phyloP scores from a whole-genome alignment of 495 filamentous ascomycete species.

The Xanthoparmelia taractica region DNA sequence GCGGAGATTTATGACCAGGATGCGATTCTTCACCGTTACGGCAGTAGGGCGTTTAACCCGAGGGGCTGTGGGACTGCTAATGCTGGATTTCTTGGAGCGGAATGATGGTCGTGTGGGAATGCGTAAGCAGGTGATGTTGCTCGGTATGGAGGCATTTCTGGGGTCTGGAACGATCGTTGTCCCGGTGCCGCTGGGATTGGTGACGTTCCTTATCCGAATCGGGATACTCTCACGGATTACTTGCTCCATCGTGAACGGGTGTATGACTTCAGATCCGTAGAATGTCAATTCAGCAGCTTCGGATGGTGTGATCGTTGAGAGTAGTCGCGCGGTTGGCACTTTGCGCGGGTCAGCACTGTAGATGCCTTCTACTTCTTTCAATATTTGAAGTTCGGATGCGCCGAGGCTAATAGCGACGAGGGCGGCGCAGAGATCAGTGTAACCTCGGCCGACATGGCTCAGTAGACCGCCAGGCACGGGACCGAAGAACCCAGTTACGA shows the following conservation, averaged over 20 bases:
- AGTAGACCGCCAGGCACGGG: slow-evolving; percentile 70
- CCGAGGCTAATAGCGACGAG: slow-evolving; percentile 66
- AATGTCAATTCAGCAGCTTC: slow-evolving; percentile 87
- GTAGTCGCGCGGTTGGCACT: slow-evolving; percentile 71
- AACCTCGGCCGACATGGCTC: slow-evolving; percentile 73
- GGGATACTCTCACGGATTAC: slow-evolving; percentile 86
- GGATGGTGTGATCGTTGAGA: slow-evolving; percentile 70
- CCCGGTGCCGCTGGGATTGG: slow-evolving; percentile 78
- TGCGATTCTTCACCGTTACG: slow-evolving; percentile 91
- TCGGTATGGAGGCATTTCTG: background rate
- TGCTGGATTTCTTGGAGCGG: background rate
- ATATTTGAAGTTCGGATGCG: slow-evolving; percentile 64
- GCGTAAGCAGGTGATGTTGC: background rate
- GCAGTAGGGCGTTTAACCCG: slow-evolving; percentile 71
- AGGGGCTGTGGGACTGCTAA: slow-evolving; percentile 28
- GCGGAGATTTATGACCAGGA: slow-evolving; percentile 90
- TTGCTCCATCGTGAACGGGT: slow-evolving; percentile 97
- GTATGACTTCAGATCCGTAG: slow-evolving; percentile 91
- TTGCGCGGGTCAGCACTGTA: slow-evolving; percentile 89
- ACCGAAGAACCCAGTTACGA: slow-evolving; percentile 80
- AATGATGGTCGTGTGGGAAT: background rate
- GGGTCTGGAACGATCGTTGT: slow-evolving; percentile 65
- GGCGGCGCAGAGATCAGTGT: slow-evolving; percentile 82
- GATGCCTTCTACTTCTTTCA: slow-evolving; percentile 91
- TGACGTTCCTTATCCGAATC: slow-evolving; percentile 96